Evolutionary conservation across 139 green algal genomes (phyloP).

Genomic region (Coelastrella sp.): DNA sequence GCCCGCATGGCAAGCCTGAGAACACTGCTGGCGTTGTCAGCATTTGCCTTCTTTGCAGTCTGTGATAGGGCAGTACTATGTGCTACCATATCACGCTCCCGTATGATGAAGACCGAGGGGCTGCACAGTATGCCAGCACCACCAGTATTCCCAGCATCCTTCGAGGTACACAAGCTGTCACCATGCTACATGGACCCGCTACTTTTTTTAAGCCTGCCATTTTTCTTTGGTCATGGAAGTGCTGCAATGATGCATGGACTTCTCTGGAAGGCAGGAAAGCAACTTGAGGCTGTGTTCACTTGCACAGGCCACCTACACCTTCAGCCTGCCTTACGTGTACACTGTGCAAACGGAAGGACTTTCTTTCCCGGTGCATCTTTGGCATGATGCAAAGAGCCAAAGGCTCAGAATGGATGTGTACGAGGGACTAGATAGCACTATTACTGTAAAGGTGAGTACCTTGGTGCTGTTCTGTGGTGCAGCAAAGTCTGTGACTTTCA

Average conservation of each 20-base stretch:
- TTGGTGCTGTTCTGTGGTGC: no score
- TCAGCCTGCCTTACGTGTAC: conserved; percentile 53
- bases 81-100: no score
- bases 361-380: conserved; percentile 58
- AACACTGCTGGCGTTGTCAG: background rate
- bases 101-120: background rate
- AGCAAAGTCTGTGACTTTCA: no score
- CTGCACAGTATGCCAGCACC: background rate
- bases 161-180: conserved; percentile 11
- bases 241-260: no score
- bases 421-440: conserved; percentile 49
- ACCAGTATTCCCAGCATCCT: conserved; percentile 25
- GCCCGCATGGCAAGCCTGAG: background rate
- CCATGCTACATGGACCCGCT: background rate
- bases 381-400: conserved; percentile 16
- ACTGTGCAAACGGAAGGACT: conserved; percentile 39
- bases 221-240: no score
- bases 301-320: conserved; percentile 52
- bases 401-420: conserved; percentile 52
- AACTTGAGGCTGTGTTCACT: background rate
- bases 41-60: background rate
- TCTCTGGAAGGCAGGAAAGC: background rate
- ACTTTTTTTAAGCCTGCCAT: no score
- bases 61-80: no score
- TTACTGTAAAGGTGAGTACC: conserved; percentile 2